Percentiles rank a stretch among this genome's conserved stretches.
phyloP scores from a whole-genome alignment of 441 rosid species.

The Pelargonium myrrhifolium region DNA sequence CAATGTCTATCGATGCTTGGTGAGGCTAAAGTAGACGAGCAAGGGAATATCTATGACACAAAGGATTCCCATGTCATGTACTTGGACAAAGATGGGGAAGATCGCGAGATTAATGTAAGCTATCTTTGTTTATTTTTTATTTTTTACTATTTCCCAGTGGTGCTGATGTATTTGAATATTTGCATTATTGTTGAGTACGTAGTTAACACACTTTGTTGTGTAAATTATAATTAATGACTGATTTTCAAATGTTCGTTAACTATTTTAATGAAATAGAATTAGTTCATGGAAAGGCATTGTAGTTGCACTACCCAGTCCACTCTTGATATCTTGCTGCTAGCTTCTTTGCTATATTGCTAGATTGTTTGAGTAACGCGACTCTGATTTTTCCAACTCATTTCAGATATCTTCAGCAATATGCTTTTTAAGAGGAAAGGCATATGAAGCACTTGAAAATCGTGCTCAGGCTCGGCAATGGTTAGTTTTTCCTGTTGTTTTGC shows the following conservation, averaged over 20 bases:
- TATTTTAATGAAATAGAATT: not conserved
- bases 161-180: not conserved
- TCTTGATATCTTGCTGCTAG: constrained; percentile 1
- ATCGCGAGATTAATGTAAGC: constrained; percentile 82
- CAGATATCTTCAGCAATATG: constrained; percentile 87
- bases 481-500: constrained; percentile 14
- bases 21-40: constrained; percentile 81
- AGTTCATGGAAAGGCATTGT: not conserved
- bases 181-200: not conserved
- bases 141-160: not conserved
- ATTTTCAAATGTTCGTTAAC: not conserved
- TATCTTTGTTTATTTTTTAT: not conserved
- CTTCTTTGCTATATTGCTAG: not conserved
- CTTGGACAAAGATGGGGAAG: constrained; percentile 85
- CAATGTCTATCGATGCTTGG: constrained; percentile 82
- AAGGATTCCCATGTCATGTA: constrained; percentile 56
- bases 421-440: constrained; percentile 87
- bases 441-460: constrained; percentile 83
- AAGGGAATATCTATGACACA: constrained; percentile 64
- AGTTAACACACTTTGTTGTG: not conserved
- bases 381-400: constrained; percentile 12
- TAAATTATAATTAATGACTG: not conserved
- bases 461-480: constrained; percentile 84
- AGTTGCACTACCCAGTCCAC: not conserved
- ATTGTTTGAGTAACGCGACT: not conserved